Evolutionary conservation across 1,139 yeast genomes (phyloP), one percentile per base, ranked within the genome.

Genomic region (Candida buenavistaensis): DNA sequence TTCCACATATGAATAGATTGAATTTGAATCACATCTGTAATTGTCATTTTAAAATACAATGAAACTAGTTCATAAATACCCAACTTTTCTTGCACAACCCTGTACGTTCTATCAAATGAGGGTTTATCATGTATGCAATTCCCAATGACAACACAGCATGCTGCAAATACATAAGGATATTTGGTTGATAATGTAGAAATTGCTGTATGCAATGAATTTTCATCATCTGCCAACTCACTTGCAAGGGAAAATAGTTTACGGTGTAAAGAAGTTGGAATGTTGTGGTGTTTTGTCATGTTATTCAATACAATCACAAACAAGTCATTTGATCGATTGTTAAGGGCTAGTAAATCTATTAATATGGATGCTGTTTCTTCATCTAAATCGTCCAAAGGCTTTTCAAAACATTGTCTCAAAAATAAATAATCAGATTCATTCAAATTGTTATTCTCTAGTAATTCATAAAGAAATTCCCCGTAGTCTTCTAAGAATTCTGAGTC

Each of bases 1-100:
- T 52, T 60, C 37, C 68, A 47, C 40, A 64, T 44, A 46, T 68
- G 75, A 28, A 64, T 49, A 2, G 64, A 55, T 46, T 70, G 76
- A 30, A 54, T 54, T 40, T 66, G 73, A 3, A 70, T 53, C 4
- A 68, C 55, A 44, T 70, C 75, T 15, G 51, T 52, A 37, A 64
- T 55, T 25, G 45, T 41, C 9, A 15, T 37, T 14, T 44, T 35
- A 36, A 64, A 55, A 32, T 62, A 54, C 4, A 40, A 33, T 5
- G 32, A 26, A 16, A 61, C 39, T 19, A 66, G 59, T 2, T 25
- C 23, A 8, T 37, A 32, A 7, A 55, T 28, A 4, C 48, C 36
- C 4, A 60, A 41, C 6, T 40, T 6, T 2, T 11, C 21, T 3
- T 15, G 14, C 8, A 29, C 14, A n/a, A n/a, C 9, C 6, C 4